phyloP scores from a whole-genome alignment of 345 rosid species.

The Heritiera fomes region DNA sequence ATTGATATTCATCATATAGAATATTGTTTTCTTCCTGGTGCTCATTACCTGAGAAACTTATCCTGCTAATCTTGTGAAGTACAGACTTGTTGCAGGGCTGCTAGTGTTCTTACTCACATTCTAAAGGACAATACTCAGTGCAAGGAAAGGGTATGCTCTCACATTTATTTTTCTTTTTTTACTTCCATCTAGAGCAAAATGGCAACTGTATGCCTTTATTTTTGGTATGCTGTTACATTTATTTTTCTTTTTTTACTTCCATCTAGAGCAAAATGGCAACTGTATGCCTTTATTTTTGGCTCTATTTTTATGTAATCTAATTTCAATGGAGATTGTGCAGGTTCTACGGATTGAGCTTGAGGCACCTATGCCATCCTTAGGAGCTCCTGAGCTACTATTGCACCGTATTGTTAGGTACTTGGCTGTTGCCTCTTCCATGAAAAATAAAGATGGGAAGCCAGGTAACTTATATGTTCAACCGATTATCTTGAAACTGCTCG shows the following conservation, averaged over 20 bases:
- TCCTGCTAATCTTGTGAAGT: conserved; percentile 35
- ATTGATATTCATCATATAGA: conserved; percentile 18
- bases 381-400: conserved; percentile 80
- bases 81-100: conserved; percentile 96
- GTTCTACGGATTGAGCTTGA: conserved; percentile 77
- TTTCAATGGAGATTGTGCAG: conserved; percentile 40
- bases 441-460: conserved; percentile 69
- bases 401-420: conserved; percentile 87
- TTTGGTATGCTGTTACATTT: conserved; percentile 44
- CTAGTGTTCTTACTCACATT: conserved; percentile 88
- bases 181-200: neutral
- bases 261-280: neutral
- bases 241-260: neutral
- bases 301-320: conserved; percentile 16
- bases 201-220: neutral
- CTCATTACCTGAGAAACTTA: conserved; percentile 16
- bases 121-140: conserved; percentile 73
- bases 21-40: conserved; percentile 16
- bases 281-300: conserved; percentile 30
- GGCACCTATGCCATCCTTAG: conserved; percentile 67
- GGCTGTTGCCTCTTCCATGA: conserved; percentile 81
- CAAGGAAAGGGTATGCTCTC: conserved; percentile 76
- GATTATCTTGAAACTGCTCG: conserved; percentile 81
- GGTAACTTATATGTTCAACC: conserved; percentile 61
- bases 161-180: neutral